Evolutionary conservation across 345 rosid species (phyloP), one percentile per base, ranked within the genome.

Genomic region (Citrus hindsii): DNA sequence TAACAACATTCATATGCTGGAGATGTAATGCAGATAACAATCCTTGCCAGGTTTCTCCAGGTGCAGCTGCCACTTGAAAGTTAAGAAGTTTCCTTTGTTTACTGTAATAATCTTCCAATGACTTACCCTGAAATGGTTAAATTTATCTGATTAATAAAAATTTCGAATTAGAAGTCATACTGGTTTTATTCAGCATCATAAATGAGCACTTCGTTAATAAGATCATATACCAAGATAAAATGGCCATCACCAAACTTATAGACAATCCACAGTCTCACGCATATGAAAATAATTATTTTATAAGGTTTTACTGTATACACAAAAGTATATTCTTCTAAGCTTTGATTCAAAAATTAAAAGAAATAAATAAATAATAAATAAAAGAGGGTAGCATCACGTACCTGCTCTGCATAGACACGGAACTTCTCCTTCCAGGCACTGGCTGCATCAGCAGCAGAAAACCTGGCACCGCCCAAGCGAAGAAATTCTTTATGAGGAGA

Each of bases 1-100:
- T 69, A 42, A 75, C 70, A 79, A 85, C 85, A 79, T 92, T 87
- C 73, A 81, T 64, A 53, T 83, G 88, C 84, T 89, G 88, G 75
- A 94, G 93, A 82, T 84, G 97, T 56, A 96, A 82, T 9, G 93
- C 97, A 48, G 93, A 92, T 86, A 96, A 84, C 84, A 96, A 87
- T 30, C 97, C 91, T 40, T 86, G 89, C 99, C 99, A 96, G 69
- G 93, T 85, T 82, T 94, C 97, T 65, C 85, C 90, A 6, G 97
- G 85, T 33, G 90, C 95, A 80, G 79, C 84, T 21, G 86, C 88
- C 30, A 88, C 90, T 79, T 89, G 89, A 81, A 91, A 88, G 83
- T 96, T 89, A 2, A 96, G 74, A 61, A 96, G 97, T 80, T 94
- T 94, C 87, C 83, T 88, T 80, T 92, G 94, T 80, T 82, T 90